These are phyloP conservation scores for Scutellaria barbata DNA, from an alignment of 257 asterid genomes.

Conservation along the genomic window DNA sequence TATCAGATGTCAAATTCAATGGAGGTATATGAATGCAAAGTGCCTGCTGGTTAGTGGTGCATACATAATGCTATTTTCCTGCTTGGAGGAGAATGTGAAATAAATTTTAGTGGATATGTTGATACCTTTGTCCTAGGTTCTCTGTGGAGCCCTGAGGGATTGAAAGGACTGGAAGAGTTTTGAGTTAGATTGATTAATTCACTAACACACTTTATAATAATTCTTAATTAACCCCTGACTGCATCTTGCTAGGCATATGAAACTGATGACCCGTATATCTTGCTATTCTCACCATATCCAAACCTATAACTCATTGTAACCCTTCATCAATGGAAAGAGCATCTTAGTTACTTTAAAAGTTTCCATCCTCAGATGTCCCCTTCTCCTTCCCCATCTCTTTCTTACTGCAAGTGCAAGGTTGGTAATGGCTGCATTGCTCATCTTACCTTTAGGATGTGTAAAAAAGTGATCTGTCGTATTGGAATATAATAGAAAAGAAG, in stretches of 20 bases:
- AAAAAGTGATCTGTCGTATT: not conserved
- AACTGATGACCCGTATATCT: not conserved
- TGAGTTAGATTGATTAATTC: not conserved
- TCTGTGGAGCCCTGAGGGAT: not conserved
- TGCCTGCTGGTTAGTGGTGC: constrained; percentile 2
- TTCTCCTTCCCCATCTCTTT: constrained; percentile 6
- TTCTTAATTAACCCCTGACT: constrained; percentile 17
- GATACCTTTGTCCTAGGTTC: not conserved
- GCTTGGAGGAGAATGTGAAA: constrained; percentile 8
- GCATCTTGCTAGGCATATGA: constrained; percentile 7
- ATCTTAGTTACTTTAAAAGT: not conserved
- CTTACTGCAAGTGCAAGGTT: constrained; percentile 12
- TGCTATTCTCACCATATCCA: constrained; percentile 11
- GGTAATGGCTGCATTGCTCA: not conserved
- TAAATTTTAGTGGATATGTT: constrained; percentile 1
- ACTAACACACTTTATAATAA: not conserved
- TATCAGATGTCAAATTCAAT: constrained; percentile 5
- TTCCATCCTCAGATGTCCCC: not conserved
- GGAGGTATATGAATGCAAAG: constrained; percentile 6
- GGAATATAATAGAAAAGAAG: constrained; percentile 13
- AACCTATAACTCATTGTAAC: not conserved
- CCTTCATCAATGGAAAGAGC: not conserved
- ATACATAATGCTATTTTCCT: constrained; percentile 11
- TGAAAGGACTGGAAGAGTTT: not conserved
- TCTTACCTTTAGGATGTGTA: constrained; percentile 21